Percentiles rank a stretch among this genome's conserved stretches.
Evolutionary conservation across 2,329 filamentous ascomycete species (phyloP).

Genomic region (Aureobasidium namibiae): DNA sequence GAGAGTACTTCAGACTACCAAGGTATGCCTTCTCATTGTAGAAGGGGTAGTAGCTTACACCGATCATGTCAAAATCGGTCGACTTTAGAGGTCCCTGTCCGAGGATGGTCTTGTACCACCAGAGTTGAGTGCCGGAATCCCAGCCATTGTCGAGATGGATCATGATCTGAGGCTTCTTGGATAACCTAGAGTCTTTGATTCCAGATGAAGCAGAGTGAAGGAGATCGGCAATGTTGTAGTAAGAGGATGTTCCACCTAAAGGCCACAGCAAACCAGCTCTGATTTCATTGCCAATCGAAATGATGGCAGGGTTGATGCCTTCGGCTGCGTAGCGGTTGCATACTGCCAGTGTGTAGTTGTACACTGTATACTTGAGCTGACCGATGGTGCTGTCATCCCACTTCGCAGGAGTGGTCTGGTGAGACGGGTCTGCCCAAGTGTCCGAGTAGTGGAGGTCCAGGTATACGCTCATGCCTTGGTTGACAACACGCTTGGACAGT

Average conservation of each 20-base stretch:
- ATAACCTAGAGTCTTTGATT: conserved; percentile 21
- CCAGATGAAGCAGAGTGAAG: conserved; percentile 24
- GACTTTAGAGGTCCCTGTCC: conserved; percentile 19
- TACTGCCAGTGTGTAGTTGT: conserved; percentile 26
- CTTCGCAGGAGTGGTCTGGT: conserved; percentile 24
- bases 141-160: conserved; percentile 28
- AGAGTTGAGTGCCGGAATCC: conserved; percentile 22
- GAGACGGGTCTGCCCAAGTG: conserved; percentile 29
- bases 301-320: conserved; percentile 31
- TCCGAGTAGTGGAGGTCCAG: conserved; percentile 26
- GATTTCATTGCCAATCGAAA: conserved; percentile 33
- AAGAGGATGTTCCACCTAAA: conserved; percentile 23
- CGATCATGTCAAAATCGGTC: conserved; percentile 23
- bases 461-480: conserved; percentile 25
- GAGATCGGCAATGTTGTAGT: conserved; percentile 27
- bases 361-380: conserved; percentile 23
- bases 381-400: conserved; percentile 27
- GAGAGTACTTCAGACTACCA: conserved; percentile 17
- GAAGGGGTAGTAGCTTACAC: conserved; percentile 25
- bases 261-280: conserved; percentile 29
- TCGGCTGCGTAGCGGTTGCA: conserved; percentile 33
- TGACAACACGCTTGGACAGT: conserved; percentile 26
- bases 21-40: conserved; percentile 23
- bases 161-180: conserved; percentile 22
- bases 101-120: conserved; percentile 25